phyloP scores from a whole-genome alignment of 2,329 filamentous ascomycete species.

The Penicillium olsonii region DNA sequence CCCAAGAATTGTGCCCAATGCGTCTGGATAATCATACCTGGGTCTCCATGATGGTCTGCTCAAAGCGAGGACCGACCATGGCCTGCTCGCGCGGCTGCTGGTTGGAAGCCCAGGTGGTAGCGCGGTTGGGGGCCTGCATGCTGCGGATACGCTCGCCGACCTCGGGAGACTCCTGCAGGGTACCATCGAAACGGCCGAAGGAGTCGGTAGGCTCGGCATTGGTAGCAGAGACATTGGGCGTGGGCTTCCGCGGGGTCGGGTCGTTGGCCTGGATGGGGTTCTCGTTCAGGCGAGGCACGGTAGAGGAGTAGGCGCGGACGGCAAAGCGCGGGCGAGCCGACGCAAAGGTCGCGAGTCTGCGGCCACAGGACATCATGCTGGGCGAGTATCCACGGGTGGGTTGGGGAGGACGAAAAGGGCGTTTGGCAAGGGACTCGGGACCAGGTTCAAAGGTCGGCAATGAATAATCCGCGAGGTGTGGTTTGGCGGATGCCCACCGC shows the following conservation, averaged over 20 bases:
- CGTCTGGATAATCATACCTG: constrained; percentile 65
- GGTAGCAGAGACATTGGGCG: constrained; percentile 61
- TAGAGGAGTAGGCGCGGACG: constrained; percentile 47
- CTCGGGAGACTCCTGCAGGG: constrained; percentile 58
- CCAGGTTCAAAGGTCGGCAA: constrained; percentile 12
- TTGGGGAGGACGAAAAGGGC: constrained; percentile 19
- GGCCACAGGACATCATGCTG: constrained; percentile 48
- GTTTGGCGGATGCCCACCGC: constrained; percentile 30
- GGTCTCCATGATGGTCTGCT: constrained; percentile 89
- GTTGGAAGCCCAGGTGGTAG: constrained; percentile 77
- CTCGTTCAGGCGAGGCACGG: constrained; percentile 41
- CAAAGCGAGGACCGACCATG: constrained; percentile 93
- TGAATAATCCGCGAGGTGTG: constrained; percentile 34
- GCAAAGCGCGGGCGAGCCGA: constrained; percentile 37
- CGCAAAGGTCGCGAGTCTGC: constrained; percentile 50
- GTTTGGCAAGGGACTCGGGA: constrained; percentile 18
- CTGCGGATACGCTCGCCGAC: constrained; percentile 59
- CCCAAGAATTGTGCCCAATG: no score
- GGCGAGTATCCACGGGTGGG: constrained; percentile 23
- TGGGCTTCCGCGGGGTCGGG: constrained; percentile 53
- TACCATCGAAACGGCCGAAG: constrained; percentile 51
- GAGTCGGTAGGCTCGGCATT: constrained; percentile 58
- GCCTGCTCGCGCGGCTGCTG: constrained; percentile 79
- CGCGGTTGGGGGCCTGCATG: constrained; percentile 84
- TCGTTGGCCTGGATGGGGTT: constrained; percentile 57